Evolutionary conservation across 164 flowering plant species (phyloP).

Genomic region (Warburgia ugandensis): DNA sequence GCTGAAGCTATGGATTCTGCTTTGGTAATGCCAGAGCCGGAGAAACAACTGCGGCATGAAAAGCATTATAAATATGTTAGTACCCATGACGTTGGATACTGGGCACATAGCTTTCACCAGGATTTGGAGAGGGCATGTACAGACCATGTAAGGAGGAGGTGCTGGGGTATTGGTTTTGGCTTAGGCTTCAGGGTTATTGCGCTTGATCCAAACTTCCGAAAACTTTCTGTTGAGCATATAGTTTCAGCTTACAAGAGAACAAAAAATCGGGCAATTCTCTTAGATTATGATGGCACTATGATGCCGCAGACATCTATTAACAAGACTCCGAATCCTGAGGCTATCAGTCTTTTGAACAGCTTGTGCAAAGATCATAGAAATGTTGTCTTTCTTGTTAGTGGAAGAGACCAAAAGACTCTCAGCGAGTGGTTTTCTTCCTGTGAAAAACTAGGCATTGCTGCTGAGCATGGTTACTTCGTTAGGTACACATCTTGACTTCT

Average conservation of each 20-base stretch:
- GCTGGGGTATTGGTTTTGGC: slow-evolving; percentile 67
- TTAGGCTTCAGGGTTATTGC: slow-evolving; percentile 51
- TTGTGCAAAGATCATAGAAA: slow-evolving; percentile 47
- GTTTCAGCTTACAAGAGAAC: slow-evolving; percentile 57
- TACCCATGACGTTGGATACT: slow-evolving; percentile 55
- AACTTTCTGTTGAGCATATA: slow-evolving; percentile 48
- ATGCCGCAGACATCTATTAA: slow-evolving; percentile 31
- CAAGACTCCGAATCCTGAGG: slow-evolving; percentile 30
- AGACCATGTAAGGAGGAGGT: slow-evolving; percentile 48
- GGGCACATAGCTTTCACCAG: slow-evolving; percentile 52
- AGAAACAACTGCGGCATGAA: slow-evolving; percentile 53
- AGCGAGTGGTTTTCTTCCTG: slow-evolving; percentile 48
- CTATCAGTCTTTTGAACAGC: slow-evolving; percentile 32
- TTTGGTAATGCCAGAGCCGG: slow-evolving; percentile 30
- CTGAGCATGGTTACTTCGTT: slow-evolving; percentile 57
- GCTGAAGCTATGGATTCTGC: slow-evolving; percentile 59
- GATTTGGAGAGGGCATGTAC: slow-evolving; percentile 51
- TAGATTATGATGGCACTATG: slow-evolving; percentile 58
- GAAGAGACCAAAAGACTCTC: slow-evolving; percentile 34
- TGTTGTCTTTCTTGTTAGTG: slow-evolving; percentile 53
- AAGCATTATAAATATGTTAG: slow-evolving; percentile 53
- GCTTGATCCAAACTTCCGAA: slow-evolving; percentile 48
- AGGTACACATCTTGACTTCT: slow-evolving; percentile 39
- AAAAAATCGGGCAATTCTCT: slow-evolving; percentile 42
- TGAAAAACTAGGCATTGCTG: slow-evolving; percentile 46